Percentiles rank a stretch among this genome's conserved stretches.
Conservation (phyloP, 768 basidiomycete species). For the Amanita muscaria region DNA sequence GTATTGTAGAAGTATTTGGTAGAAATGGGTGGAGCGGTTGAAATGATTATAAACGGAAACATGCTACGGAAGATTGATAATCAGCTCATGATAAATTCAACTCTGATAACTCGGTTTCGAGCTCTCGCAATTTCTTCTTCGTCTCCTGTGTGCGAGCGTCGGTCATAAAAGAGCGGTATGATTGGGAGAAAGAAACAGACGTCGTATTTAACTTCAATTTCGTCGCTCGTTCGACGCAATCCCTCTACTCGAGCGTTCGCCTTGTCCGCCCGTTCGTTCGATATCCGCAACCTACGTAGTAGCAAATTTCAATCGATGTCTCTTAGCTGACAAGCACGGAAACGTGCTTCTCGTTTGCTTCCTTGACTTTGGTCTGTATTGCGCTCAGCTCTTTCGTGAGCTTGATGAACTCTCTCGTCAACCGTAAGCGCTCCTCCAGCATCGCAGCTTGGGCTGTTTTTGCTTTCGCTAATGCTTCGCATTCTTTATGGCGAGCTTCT, state of each 20-base stretch:
- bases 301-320: not conserved
- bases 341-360: conserved; percentile 21
- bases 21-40: too few species aligned
- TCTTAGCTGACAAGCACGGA: conserved; percentile 1
- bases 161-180: conserved; percentile 8
- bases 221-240: conserved; percentile 12
- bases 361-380: conserved; percentile 17
- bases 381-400: conserved; percentile 15
- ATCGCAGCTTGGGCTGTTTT: conserved; percentile 17
- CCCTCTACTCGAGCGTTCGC: conserved; percentile 14
- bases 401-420: conserved; percentile 13
- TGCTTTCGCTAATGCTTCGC: conserved; percentile 15
- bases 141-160: conserved; percentile 13
- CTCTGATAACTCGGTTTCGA: conserved; percentile 15
- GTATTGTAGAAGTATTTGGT: conserved; percentile 9
- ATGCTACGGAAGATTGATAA: conserved; percentile 2
- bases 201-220: conserved; percentile 12
- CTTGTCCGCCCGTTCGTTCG: conserved; percentile 5
- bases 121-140: conserved; percentile 11
- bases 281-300: conserved; percentile 13
- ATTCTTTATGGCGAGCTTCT: conserved; percentile 15
- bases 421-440: conserved; percentile 15
- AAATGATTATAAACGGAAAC: conserved; percentile 2
- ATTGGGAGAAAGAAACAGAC: conserved; percentile 11
- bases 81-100: conserved; percentile 1